phyloP scores from a whole-genome alignment of 148 eudicot species.

The Persicaria maculosa region DNA sequence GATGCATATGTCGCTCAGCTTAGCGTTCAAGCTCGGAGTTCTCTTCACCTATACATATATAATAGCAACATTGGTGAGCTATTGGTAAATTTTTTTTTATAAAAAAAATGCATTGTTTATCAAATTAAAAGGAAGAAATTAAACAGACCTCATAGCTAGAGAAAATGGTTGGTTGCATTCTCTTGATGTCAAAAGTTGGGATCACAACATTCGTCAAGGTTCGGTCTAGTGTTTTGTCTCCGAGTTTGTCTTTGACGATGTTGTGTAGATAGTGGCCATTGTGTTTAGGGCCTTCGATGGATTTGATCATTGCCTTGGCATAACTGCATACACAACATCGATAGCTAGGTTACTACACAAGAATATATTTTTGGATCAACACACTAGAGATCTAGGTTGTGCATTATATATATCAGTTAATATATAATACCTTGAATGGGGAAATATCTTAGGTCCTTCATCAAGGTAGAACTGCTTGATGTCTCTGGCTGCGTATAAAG shows the following conservation, averaged over 20 bases:
- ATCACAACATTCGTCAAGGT: slow-evolving; percentile 41
- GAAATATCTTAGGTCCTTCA: slow-evolving; percentile 37
- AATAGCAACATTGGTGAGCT: background rate
- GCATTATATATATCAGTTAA: background rate
- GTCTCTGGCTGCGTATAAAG: slow-evolving; percentile 38
- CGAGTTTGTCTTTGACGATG: slow-evolving; percentile 26
- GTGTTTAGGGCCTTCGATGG: slow-evolving; percentile 32
- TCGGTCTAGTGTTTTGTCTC: slow-evolving; percentile 21
- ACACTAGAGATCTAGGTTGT: background rate
- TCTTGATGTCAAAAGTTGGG: slow-evolving; percentile 42
- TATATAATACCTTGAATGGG: slow-evolving; percentile 21
- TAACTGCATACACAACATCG: background rate
- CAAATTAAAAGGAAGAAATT: background rate
- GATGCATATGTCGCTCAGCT: slow-evolving; percentile 45
- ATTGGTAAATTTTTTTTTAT: no score
- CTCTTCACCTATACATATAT: slow-evolving; percentile 17
- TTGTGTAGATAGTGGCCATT: slow-evolving; percentile 32
- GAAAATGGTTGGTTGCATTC: slow-evolving; percentile 36
- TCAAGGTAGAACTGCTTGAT: slow-evolving; percentile 34
- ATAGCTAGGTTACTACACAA: background rate
- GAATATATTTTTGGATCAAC: background rate
- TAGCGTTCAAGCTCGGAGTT: slow-evolving; percentile 25
- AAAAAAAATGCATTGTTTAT: no score
- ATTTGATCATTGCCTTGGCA: slow-evolving; percentile 17
- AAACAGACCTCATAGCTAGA: slow-evolving; percentile 32